phyloP scores from a whole-genome alignment of 208 protist genomes.

The Vickermania spadyakhi region DNA sequence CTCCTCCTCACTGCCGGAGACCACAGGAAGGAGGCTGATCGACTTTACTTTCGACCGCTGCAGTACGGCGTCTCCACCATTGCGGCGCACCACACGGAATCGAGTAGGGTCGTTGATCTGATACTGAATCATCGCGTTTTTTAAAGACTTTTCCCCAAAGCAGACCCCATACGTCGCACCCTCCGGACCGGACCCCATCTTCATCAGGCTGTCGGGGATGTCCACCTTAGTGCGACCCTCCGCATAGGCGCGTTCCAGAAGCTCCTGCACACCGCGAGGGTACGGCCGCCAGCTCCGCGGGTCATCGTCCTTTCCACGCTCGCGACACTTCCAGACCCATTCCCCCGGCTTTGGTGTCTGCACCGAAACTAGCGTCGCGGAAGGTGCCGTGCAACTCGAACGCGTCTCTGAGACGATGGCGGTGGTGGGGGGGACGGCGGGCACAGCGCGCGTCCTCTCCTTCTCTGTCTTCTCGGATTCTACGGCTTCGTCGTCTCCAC shows the following conservation, averaged over 20 bases:
- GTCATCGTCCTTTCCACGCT: conserved; percentile 22
- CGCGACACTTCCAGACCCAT: conserved; percentile 54
- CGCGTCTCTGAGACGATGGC: not conserved
- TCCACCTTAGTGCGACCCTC: conserved; percentile 11
- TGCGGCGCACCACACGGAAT: conserved; percentile 31
- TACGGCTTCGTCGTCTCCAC: not conserved
- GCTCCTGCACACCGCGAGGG: conserved; percentile 23
- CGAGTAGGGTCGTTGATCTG: conserved; percentile 16
- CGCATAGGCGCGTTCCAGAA: conserved; percentile 39
- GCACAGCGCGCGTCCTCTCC: not conserved
- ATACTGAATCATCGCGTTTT: conserved; percentile 51
- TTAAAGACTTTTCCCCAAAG: conserved; percentile 28
- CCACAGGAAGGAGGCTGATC: conserved; percentile 20
- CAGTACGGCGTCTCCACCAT: conserved; percentile 15
- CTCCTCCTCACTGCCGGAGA: conserved; percentile 8
- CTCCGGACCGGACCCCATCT: not conserved
- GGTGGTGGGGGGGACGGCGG: not conserved
- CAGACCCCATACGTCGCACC: conserved; percentile 44
- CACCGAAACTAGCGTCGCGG: not conserved
- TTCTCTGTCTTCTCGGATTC: conserved; percentile 6
- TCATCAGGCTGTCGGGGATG: conserved; percentile 25
- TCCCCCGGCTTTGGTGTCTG: conserved; percentile 7
- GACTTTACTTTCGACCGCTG: conserved; percentile 14
- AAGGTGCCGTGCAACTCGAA: not conserved
- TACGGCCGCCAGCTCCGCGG: conserved; percentile 36